Evolutionary conservation across 2,329 filamentous ascomycete species (phyloP), one percentile per base, ranked within the genome.

Genomic region (Epichloe baconii): DNA sequence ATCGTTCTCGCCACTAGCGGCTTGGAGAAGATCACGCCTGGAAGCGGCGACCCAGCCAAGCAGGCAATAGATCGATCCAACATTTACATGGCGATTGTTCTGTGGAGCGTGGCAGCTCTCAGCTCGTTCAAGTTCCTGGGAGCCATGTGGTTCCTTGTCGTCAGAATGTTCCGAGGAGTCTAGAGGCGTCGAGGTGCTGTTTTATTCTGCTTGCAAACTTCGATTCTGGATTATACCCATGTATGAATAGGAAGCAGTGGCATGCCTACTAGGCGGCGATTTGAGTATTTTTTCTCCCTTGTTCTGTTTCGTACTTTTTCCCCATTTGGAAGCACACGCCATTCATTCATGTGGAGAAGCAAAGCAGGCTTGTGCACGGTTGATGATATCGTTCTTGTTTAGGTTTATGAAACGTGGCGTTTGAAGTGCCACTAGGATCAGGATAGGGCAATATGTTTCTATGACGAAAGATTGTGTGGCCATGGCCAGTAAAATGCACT

Each of bases 141-240:
- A 3, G 87, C 87, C 0, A 75, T 88, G 68, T 95, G 89, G 88
- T 96, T 96, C 72, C 77, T 98, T 74, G 76, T 97, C 59, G 84
- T 91, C 52, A 77, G 89, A 61, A 78, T 94, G 79, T 91, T 95
- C 67, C 80, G 88, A 56, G 81, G 81, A 58, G 81, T 85, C 52
- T 83, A 71, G 59, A 41, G 35, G 12, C 5, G 37, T 38, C 41
- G 40, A 19, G 53, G 43, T 42, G 31, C n/a, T 38, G 35, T 17
- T 23, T 38, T 48, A 5, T 34, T 34, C 49, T 44, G 48, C 21
- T 17, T 49, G 43, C 43, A 42, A 12, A 11, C 31, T 48, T 49
- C 19, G 19, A 23, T 51, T 55, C 41, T 52, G 52, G 52, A 56
- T 54, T 54, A 56, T 56, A 55, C 52, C 55, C 54, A 21, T 40